Conservation (phyloP, 2,329 filamentous ascomycete species). For the Xylaria sp. region DNA sequence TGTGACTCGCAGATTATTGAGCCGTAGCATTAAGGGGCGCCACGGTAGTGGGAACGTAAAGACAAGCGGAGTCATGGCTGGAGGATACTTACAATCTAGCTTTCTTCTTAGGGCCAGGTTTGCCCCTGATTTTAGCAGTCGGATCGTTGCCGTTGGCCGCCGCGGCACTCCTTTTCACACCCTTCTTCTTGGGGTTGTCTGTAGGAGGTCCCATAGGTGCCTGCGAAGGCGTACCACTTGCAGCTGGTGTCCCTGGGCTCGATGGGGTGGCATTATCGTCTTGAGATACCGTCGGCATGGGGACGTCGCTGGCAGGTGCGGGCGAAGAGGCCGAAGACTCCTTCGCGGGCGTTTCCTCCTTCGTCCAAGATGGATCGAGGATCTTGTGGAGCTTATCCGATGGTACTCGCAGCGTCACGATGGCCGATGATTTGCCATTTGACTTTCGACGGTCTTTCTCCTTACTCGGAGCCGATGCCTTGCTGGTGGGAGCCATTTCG, state of each 20-base stretch:
- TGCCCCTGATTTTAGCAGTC: conserved; percentile 77
- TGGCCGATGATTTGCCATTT: conserved; percentile 48
- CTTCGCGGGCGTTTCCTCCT: conserved; percentile 59
- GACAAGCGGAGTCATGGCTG: neutral
- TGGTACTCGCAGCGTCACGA: conserved; percentile 66
- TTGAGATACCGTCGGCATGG: conserved; percentile 56
- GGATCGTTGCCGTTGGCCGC: conserved; percentile 68
- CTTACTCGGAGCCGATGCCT: conserved; percentile 52
- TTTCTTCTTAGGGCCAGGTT: conserved; percentile 97
- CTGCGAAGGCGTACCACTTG: conserved; percentile 66
- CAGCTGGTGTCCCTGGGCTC: conserved; percentile 67
- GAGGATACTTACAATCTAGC: conserved; percentile 81
- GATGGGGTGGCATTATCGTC: conserved; percentile 70
- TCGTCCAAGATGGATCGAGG: conserved; percentile 56
- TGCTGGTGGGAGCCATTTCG: conserved; percentile 53
- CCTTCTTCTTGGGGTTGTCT: conserved; percentile 78
- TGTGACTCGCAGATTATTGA: neutral
- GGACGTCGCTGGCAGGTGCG: conserved; percentile 50
- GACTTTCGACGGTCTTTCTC: conserved; percentile 61
- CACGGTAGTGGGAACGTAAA: neutral
- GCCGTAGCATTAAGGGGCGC: neutral
- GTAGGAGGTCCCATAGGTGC: conserved; percentile 69
- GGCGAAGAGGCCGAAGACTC: conserved; percentile 60
- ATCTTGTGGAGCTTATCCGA: conserved; percentile 63
- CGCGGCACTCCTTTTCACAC: conserved; percentile 74